phyloP scores from a whole-genome alignment of 768 basidiomycete genomes.

The Boletus pseudopeckii region DNA sequence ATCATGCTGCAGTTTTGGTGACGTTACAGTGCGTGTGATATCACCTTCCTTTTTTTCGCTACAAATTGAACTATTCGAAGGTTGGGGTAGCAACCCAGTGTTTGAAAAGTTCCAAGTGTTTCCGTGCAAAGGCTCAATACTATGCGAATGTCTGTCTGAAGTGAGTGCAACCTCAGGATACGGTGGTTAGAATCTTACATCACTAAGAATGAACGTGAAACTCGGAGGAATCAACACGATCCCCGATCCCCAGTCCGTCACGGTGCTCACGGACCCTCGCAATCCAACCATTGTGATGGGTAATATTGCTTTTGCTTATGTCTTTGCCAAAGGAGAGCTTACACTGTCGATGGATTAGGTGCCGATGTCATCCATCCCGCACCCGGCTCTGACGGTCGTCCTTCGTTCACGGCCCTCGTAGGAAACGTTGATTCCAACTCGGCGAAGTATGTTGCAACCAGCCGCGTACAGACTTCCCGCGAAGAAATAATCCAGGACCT shows the following conservation, averaged over 20 bases:
- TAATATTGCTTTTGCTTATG: conserved; percentile 19
- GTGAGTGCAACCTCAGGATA: conserved; percentile 40
- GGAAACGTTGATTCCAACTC: conserved; percentile 74
- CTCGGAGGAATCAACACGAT: conserved; percentile 80
- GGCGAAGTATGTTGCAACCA: conserved; percentile 66
- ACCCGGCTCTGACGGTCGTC: conserved; percentile 73
- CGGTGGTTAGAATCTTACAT: background rate
- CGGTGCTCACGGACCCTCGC: conserved; percentile 61
- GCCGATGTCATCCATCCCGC: conserved; percentile 84
- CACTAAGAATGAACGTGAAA: conserved; percentile 72
- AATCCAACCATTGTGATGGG: conserved; percentile 82
- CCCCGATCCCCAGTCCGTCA: conserved; percentile 65
- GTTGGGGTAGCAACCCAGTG: conserved; percentile 80
- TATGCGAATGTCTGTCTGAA: conserved; percentile 80
- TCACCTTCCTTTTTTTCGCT: background rate
- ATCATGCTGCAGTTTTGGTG: conserved; percentile 57
- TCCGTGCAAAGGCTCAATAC: conserved; percentile 68
- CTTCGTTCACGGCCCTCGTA: conserved; percentile 79
- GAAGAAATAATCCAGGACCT: conserved; percentile 78
- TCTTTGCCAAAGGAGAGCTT: background rate
- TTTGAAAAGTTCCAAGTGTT: conserved; percentile 63
- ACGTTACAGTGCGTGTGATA: conserved; percentile 45
- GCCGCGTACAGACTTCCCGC: conserved; percentile 62
- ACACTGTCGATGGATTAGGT: conserved; percentile 36
- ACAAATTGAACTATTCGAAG: conserved; percentile 30